Evolutionary conservation across 1,284 basidiomycete genomes (phyloP), one percentile per base, ranked within the genome.

Genomic region (Pyrrhoderma noxium): DNA sequence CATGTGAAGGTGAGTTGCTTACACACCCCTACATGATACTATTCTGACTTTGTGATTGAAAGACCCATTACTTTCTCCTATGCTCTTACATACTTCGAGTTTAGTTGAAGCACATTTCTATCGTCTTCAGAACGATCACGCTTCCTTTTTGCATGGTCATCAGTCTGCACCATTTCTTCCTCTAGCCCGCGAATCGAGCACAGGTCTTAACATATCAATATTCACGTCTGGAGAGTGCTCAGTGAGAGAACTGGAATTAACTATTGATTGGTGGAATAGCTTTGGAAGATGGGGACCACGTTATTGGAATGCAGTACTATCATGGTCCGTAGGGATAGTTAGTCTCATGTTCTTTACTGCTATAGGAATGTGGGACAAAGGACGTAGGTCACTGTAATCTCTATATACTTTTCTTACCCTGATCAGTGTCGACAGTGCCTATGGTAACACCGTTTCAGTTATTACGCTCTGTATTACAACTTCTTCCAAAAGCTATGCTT

Each of bases 131-230:
- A 59, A 56, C 22, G 56, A 64, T 18, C 69, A 66, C 25, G 68
- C 70, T 0, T 67, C 82, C 16, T 70, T 80, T 11, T 67, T 93
- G 1, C 91, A 93, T 61, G 77, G 82, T 0, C 91, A 94, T 63
- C 64, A 73, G 1, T 68, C 71, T 2, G 85, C 80, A 0, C 89
- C 91, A 0, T 91, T 83, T 58, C 63, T 84, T 8, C 56, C 65
- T 54, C 55, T 59, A 56, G 59, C 19, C 58, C 23, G 3, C 23
- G 38, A 36, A 14, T 62, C 56, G 60, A 58, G 58, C 22, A 69
- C 40, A 56, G 76, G 75, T 45, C 51, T 85, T 16, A 68, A 72
- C 43, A 66, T 89, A 45, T 74, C 70, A 0, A 67, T 89, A 9
- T 79, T 82, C 61, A 75, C 80, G 0, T 74, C 78, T 2, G 75